Evolutionary conservation across 164 flowering plant species (phyloP).

Genomic region (Amborella trichopoda): DNA sequence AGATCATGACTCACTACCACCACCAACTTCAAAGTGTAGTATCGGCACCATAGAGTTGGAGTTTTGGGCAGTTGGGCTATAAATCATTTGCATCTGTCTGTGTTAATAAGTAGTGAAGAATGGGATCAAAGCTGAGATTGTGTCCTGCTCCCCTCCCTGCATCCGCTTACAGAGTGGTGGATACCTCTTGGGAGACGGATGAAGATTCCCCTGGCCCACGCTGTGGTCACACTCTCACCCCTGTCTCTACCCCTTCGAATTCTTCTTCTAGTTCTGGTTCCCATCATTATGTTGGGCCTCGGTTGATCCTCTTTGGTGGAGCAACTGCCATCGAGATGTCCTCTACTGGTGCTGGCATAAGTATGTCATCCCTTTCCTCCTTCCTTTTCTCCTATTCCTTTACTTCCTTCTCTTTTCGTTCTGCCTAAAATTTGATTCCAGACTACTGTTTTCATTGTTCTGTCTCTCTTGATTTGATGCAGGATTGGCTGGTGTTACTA

Average conservation of each 20-base stretch:
- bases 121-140: conserved; percentile 35
- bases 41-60: no score
- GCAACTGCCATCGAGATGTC: conserved; percentile 91
- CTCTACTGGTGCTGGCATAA: conserved; percentile 68
- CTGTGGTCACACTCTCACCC: conserved; percentile 80
- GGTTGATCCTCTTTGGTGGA: conserved; percentile 93
- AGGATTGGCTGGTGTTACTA: conserved; percentile 95
- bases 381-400: no score
- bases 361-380: conserved; percentile 16
- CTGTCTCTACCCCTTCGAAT: conserved; percentile 57
- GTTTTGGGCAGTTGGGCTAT: no score
- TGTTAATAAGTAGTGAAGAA: no score
- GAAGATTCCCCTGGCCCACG: conserved; percentile 98
- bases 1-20: no score
- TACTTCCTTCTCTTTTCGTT: no score
- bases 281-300: conserved; percentile 63
- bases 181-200: conserved; percentile 72
- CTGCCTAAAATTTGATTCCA: no score
- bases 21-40: no score
- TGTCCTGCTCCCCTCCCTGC: conserved; percentile 70
- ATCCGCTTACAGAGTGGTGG: conserved; percentile 57
- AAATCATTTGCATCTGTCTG: no score
- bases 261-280: conserved; percentile 8
- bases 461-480: conserved; percentile 6
- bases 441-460: no score